These are phyloP conservation scores for Fusarium chlamydosporum DNA, from an alignment of 2,329 filamentous ascomycete species.

Conservation along the genomic window DNA sequence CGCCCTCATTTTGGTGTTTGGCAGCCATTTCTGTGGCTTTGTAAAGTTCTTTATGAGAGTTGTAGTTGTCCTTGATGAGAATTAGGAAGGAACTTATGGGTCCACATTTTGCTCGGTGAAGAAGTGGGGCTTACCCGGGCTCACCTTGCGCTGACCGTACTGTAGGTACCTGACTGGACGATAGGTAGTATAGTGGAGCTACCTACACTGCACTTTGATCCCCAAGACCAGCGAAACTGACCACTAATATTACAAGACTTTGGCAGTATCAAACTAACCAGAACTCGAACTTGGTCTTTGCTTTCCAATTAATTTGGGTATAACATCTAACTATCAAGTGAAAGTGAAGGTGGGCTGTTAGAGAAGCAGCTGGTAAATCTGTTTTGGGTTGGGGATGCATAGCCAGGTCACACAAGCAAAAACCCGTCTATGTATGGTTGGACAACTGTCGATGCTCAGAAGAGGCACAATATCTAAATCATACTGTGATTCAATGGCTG, in stretches of 20 bases:
- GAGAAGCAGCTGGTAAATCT: conserved; percentile 22
- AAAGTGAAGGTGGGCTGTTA: conserved; percentile 13
- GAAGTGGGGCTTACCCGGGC: conserved; percentile 20
- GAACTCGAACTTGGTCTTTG: no score
- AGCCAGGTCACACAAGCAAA: conserved; percentile 42
- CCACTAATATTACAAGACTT: neutral
- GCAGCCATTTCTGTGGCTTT: conserved; percentile 51
- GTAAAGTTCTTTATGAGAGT: conserved; percentile 34
- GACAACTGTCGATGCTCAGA: conserved; percentile 3
- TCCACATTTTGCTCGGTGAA: conserved; percentile 37
- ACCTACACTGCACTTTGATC: conserved; percentile 23
- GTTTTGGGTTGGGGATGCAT: conserved; percentile 35
- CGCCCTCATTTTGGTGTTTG: conserved; percentile 52
- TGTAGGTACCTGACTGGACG: conserved; percentile 12
- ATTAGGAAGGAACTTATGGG: conserved; percentile 19
- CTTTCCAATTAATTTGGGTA: no score
- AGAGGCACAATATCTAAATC: conserved; percentile 8
- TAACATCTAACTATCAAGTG: no score
- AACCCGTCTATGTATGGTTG: neutral
- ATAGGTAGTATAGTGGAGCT: conserved; percentile 19
- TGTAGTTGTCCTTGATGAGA: conserved; percentile 42
- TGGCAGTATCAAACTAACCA: neutral
- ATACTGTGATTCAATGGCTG: neutral
- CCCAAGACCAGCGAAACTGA: neutral
- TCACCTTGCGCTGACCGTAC: conserved; percentile 9